Evolutionary conservation across 345 rosid species (phyloP).

Genomic region (Fremontodendron californicum): DNA sequence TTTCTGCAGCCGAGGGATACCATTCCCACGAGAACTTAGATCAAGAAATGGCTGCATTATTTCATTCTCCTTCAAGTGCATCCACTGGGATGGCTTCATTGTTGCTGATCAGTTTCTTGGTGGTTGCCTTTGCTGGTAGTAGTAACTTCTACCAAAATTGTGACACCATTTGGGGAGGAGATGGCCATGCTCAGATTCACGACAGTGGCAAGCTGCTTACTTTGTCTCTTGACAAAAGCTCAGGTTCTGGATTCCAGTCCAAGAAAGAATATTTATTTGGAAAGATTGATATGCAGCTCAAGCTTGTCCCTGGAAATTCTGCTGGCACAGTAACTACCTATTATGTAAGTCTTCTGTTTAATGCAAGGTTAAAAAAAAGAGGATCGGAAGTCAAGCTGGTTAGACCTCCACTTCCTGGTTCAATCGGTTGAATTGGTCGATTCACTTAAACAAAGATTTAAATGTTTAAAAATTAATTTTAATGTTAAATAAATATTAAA

Average conservation of each 20-base stretch:
- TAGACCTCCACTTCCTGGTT: no score
- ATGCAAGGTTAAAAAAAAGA: no score
- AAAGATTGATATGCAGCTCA: constrained; percentile 11
- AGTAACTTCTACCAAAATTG: neutral
- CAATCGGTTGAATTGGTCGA: no score
- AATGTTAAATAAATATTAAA: no score
- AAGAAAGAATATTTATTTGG: constrained; percentile 14
- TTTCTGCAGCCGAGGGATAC: neutral
- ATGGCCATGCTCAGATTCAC: neutral
- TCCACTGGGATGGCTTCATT: neutral
- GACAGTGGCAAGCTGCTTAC: neutral
- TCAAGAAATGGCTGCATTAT: constrained; percentile 9
- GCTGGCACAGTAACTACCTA: constrained; percentile 28
- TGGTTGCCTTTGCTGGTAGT: neutral
- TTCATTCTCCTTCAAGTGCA: neutral
- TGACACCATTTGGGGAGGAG: constrained; percentile 2
- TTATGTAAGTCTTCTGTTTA: constrained; percentile 9
- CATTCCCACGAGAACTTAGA: neutral
- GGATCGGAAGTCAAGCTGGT: no score
- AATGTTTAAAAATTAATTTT: no score
- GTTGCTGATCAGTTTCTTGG: neutral
- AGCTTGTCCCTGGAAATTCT: constrained; percentile 27
- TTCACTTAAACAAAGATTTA: no score
- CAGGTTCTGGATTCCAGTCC: constrained; percentile 25
- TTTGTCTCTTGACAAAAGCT: constrained; percentile 20